Evolutionary conservation across 1,284 basidiomycete genomes (phyloP).

Genomic region (Lentinus polychrous): DNA sequence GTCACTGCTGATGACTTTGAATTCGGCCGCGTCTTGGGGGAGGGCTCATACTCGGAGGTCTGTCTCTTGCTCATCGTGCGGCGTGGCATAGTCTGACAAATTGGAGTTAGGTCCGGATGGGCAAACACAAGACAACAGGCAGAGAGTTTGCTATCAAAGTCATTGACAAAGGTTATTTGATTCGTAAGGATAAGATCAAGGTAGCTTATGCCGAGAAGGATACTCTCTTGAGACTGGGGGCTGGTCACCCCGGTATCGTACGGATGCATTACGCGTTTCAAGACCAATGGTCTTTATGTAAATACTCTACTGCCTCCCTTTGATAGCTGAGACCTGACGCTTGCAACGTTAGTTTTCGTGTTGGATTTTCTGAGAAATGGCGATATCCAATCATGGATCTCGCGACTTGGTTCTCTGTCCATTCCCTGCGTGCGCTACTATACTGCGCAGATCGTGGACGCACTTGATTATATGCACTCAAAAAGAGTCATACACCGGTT

Average conservation of each 20-base stretch:
- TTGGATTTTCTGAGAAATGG: conserved; percentile 88
- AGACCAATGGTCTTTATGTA: conserved; percentile 79
- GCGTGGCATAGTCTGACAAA: conserved; percentile 9
- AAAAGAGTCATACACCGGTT: conserved; percentile 85
- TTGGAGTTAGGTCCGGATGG: conserved; percentile 49
- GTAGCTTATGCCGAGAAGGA: conserved; percentile 64
- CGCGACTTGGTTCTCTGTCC: conserved; percentile 77
- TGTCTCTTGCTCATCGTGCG: conserved; percentile 22
- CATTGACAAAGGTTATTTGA: conserved; percentile 69
- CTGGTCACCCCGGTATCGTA: conserved; percentile 79
- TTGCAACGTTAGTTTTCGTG: conserved; percentile 69
- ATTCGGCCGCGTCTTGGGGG: conserved; percentile 65
- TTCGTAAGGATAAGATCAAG: conserved; percentile 57
- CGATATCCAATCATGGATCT: conserved; percentile 79
- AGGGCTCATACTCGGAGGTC: conserved; percentile 77
- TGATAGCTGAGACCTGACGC: conserved; percentile 1
- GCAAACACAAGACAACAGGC: conserved; percentile 46
- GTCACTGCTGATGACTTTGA: conserved; percentile 57
- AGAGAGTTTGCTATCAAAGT: conserved; percentile 73
- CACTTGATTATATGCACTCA: conserved; percentile 84
- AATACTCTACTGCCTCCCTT: conserved; percentile 25
- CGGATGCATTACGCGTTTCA: conserved; percentile 80
- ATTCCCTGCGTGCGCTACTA: conserved; percentile 73
- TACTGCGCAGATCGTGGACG: conserved; percentile 82
- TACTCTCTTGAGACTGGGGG: conserved; percentile 52